Evolutionary conservation across 805 yeast species (phyloP), one percentile per base, ranked within the genome.

Genomic region (Cyberlindnera nakhonratchasimensis): DNA sequence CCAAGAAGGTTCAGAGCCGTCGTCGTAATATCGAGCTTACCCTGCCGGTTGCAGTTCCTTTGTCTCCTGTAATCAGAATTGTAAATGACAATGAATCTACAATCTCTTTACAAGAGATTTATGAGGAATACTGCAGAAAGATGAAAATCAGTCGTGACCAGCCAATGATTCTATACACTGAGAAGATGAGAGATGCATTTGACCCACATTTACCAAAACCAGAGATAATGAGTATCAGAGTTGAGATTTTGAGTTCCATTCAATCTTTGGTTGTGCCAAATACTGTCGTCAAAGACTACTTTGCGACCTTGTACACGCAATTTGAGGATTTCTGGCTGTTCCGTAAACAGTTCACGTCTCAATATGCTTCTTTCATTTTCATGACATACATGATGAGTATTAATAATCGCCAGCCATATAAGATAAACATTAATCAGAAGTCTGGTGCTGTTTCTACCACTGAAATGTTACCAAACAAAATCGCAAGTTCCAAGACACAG

Each of bases 301-400:
- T 89, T 58, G 62, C 82, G 42, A 72, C 71, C 6, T 67, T 80
- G 30, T 93, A 81, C 63, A 74, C 82, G 11, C 75, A 80, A 45
- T 95, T 83, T 61, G 96, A 86, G 62, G 97, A 91, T 57, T 93
- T 91, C 71, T 93, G 99, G 99, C 66, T 91, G 39, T 93, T 95
- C 80, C 77, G 98, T 49, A 88, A 89, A 56, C 96, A 90, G 58
- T 95, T 93, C 59, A 80, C 96, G 5, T 82, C 95, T 21, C 96
- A 90, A 63, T 93, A 91, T 65, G 97, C 97, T 5, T 81, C 96
- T 0, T 85, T 93, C 54, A 80, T 88, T 33, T 91, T 91, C 63
- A 81, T 90, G 74, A 86, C 98, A 1, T 88, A 87, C 58, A 84
- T 91, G 89, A 79, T 93, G 86, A 82, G 95, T 65, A 86, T 93